Base-by-base conservation (phyloP, 2,329 filamentous ascomycete genomes). In the Aspergillus sp. region DNA sequence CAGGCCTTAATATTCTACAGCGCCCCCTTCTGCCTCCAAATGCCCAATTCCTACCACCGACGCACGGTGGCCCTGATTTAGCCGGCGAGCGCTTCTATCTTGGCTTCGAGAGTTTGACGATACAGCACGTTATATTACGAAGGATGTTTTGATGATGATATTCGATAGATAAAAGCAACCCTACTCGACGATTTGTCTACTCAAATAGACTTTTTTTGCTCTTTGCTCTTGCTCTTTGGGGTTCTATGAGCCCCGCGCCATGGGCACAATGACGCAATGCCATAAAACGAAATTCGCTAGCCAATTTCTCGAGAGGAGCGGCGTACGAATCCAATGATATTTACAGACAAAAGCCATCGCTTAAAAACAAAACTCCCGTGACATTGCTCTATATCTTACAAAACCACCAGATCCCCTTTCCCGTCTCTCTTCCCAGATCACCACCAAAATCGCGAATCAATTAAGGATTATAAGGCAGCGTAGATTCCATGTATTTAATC, bases 401-500 rank as follows among this genome's bases (percentile, higher is more conserved):
- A 36, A 17, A 24, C 30, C 36, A 2, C 36, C 36, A 30, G 11
- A 30, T 22, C 30, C 17, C 45, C 34, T 17, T 20, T 5, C 24
- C 5, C 18, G 2, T 24, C 38, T 26, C 26, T 24, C 22, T 12
- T 15, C 13, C 38, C 34, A 38, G 6, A 15, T 17, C 5, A 24
- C 36, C 18, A 17, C 13, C 49, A 30, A 22, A 52, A 9, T 36
- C 12, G 34, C 11, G 9, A 38, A 41, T 32, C 22, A 17, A 20
- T 30, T 11, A 34, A 15, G 12, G 36, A 45, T 34, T 34, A 38
- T 34, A 51, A 7, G 18, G 42, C 32, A 51, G 8, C 13, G 15
- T 13, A 43, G 3, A 8, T 18, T 2, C 32, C 13, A 12, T 30
- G 39, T 18, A 26, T 60, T 69, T 70, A 79, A 58, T 78, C 74